Percentiles rank a stretch among this genome's conserved stretches.
These are phyloP conservation scores for Podaxis mareebaensis DNA, from an alignment of 768 basidiomycete genomes.

Conservation along the genomic window DNA sequence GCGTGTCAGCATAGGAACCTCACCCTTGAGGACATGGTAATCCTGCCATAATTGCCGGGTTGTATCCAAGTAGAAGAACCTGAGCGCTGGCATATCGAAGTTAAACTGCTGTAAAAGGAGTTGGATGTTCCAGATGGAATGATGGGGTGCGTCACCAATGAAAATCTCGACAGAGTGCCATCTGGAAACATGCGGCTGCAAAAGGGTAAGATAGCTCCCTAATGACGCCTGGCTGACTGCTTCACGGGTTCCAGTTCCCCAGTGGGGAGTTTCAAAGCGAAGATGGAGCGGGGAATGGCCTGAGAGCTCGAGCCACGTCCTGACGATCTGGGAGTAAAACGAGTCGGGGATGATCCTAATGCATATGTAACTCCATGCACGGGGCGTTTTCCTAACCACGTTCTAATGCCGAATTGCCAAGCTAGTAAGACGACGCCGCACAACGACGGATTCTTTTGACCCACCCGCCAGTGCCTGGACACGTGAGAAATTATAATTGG, in stretches of 20 bases:
- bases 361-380: constrained; percentile 13
- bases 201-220: constrained; percentile 4
- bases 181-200: constrained; percentile 10
- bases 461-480: constrained; percentile 16
- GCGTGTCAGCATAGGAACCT: constrained; percentile 3
- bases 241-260: constrained; percentile 12
- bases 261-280: constrained; percentile 14
- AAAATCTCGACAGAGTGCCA: constrained; percentile 12
- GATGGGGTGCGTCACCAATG: constrained; percentile 12
- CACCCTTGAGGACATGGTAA: constrained; percentile 9
- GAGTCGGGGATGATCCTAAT: constrained; percentile 9
- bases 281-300: constrained; percentile 6
- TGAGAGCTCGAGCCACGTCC: constrained; percentile 6
- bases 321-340: constrained; percentile 10
- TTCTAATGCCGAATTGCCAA: constrained; percentile 3
- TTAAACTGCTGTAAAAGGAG: constrained; percentile 17
- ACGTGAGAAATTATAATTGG: constrained; percentile 16
- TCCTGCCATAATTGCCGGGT: constrained; percentile 16
- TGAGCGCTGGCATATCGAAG: constrained; percentile 16
- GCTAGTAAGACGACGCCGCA: not conserved
- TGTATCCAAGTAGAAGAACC: constrained; percentile 14
- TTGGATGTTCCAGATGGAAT: constrained; percentile 17
- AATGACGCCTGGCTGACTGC: not conserved
- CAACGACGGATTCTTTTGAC: not conserved
- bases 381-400: constrained; percentile 6